phyloP scores from a whole-genome alignment of 148 eudicot genomes.

The Silene latifolia region DNA sequence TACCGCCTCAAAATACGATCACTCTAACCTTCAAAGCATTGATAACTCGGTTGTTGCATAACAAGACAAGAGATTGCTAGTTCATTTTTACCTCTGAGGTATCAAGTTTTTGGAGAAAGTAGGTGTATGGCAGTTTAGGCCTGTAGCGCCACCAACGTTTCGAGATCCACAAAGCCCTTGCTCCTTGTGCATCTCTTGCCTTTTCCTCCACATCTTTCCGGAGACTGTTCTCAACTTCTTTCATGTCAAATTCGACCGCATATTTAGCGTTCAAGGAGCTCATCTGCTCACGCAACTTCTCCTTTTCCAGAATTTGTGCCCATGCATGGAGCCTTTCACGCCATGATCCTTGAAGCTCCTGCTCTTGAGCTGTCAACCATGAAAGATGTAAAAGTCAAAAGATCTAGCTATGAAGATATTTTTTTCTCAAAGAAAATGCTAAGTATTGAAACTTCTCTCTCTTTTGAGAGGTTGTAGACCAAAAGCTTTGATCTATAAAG shows the following conservation, averaged over 20 bases:
- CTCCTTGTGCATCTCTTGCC: conserved; percentile 47
- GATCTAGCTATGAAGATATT: background rate
- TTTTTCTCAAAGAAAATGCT: conserved; percentile 1
- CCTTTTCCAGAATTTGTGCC: conserved; percentile 70
- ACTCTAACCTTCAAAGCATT: background rate
- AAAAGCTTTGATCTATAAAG: background rate
- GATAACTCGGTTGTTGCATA: background rate
- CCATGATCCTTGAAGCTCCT: conserved; percentile 58
- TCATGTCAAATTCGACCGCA: conserved; percentile 90
- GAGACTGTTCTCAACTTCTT: conserved; percentile 85
- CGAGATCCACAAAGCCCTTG: conserved; percentile 85
- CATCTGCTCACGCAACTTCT: conserved; percentile 62
- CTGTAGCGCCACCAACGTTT: conserved; percentile 99
- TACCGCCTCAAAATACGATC: background rate
- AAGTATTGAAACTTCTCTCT: background rate
- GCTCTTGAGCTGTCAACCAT: conserved; percentile 44
- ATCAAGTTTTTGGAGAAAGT: conserved; percentile 86
- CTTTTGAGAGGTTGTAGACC: background rate
- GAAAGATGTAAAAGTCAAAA: conserved; percentile 1
- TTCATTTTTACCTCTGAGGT: conserved; percentile 62
- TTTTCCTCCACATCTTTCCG: conserved; percentile 79
- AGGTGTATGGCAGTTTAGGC: conserved; percentile 92
- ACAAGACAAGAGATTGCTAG: conserved; percentile 8
- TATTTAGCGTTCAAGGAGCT: conserved; percentile 62
- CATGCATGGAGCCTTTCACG: conserved; percentile 80